Evolutionary conservation across 768 basidiomycete genomes (phyloP).

Genomic region (Baorangia bicolor): DNA sequence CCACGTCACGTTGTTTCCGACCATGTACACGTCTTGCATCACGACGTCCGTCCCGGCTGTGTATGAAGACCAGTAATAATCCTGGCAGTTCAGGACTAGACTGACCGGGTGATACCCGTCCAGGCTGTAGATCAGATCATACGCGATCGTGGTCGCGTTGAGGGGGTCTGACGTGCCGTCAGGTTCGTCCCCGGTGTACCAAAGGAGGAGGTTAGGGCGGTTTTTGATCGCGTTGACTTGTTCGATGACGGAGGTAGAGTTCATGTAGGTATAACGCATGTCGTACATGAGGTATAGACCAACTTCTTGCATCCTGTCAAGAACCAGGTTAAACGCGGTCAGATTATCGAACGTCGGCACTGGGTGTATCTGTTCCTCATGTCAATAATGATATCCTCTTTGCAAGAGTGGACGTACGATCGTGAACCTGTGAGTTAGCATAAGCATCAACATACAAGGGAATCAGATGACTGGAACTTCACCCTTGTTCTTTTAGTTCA

Average conservation of each 20-base stretch:
- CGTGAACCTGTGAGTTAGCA: slow-evolving; percentile 5
- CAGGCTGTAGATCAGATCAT: slow-evolving; percentile 56
- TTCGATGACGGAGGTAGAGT: slow-evolving; percentile 56
- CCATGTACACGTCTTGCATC: slow-evolving; percentile 57
- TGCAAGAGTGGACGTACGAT: slow-evolving; percentile 32
- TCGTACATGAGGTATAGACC: slow-evolving; percentile 80
- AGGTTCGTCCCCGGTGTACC: slow-evolving; percentile 76
- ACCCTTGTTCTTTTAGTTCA: slow-evolving; percentile 35
- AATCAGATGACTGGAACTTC: background rate
- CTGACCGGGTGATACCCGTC: slow-evolving; percentile 71
- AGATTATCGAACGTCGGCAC: slow-evolving; percentile 64
- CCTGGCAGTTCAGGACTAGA: slow-evolving; percentile 61
- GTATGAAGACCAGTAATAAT: slow-evolving; percentile 62
- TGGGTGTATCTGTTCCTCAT: slow-evolving; percentile 55
- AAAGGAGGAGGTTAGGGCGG: slow-evolving; percentile 65
- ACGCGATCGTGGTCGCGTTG: slow-evolving; percentile 48
- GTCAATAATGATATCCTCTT: background rate
- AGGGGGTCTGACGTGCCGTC: slow-evolving; percentile 70
- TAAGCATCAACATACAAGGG: background rate
- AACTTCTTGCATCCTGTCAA: slow-evolving; percentile 72
- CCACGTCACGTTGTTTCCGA: slow-evolving; percentile 61
- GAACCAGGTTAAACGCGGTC: slow-evolving; percentile 52
- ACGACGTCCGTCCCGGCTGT: slow-evolving; percentile 66
- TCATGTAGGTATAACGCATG: slow-evolving; percentile 73
- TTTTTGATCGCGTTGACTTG: slow-evolving; percentile 70